Evolutionary conservation across 2,329 filamentous ascomycete species (phyloP).

Genomic region (Ophiobolus disseminans): DNA sequence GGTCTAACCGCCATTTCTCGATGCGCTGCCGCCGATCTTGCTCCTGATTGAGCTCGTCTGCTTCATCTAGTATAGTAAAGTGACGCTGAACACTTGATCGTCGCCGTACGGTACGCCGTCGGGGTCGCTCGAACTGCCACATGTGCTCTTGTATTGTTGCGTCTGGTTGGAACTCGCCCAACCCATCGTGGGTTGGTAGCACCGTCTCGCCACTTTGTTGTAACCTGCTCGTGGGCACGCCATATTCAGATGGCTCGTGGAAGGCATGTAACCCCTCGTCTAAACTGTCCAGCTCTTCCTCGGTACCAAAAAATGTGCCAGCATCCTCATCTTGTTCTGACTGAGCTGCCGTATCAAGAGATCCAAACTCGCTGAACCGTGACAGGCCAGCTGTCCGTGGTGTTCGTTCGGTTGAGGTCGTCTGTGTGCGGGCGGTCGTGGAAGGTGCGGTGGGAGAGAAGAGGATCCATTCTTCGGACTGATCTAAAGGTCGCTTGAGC

Average conservation of each 20-base stretch:
- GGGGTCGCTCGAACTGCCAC: conserved; percentile 84
- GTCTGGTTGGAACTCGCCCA: conserved; percentile 81
- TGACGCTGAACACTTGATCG: conserved; percentile 65
- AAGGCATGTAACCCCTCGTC: conserved; percentile 93
- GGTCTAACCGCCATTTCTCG: conserved; percentile 89
- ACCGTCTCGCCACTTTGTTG: conserved; percentile 70
- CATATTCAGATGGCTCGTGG: conserved; percentile 63
- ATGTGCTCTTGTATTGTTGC: conserved; percentile 78
- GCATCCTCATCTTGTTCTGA: conserved; percentile 56
- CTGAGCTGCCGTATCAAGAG: conserved; percentile 71
- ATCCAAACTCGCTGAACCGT: conserved; percentile 80
- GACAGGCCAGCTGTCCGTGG: conserved; percentile 73
- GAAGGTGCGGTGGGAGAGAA: conserved; percentile 74
- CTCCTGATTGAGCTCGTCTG: conserved; percentile 62
- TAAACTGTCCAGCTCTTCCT: conserved; percentile 83
- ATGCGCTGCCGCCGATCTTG: conserved; percentile 82
- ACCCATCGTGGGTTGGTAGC: conserved; percentile 88
- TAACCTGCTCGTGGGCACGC: conserved; percentile 53
- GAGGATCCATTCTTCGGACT: conserved; percentile 93
- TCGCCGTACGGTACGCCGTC: conserved; percentile 58
- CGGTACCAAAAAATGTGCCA: conserved; percentile 52
- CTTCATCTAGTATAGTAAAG: conserved; percentile 62
- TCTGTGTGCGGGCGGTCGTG: conserved; percentile 71
- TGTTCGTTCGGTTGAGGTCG: conserved; percentile 69
- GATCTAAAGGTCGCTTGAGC: conserved; percentile 62